A percentile compares a stretch with the other conserved stretches of the same genome.
These are phyloP conservation scores for Arthrobotrys conoides DNA, from an alignment of 2,329 filamentous ascomycete genomes.

Conservation along the genomic window DNA sequence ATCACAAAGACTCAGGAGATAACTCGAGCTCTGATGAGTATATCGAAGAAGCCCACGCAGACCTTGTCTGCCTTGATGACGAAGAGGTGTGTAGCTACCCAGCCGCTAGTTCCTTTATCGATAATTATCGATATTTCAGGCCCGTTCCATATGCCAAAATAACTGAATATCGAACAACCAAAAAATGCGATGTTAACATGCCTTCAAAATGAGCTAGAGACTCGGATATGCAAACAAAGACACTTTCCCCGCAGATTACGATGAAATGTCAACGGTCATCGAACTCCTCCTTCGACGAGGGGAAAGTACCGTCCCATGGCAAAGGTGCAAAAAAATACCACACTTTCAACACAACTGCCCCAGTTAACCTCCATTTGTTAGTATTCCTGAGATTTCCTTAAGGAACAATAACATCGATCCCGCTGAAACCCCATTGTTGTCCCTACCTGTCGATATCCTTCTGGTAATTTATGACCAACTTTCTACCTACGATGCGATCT, in stretches of 20 bases:
- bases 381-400: conserved; percentile 11
- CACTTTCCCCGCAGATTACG: conserved; percentile 28
- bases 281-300: conserved; percentile 38
- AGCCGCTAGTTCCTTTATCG: not conserved
- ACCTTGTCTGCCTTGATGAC: conserved; percentile 37
- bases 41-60: conserved; percentile 26
- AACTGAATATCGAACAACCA: not conserved
- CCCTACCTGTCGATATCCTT: conserved; percentile 24
- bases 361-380: conserved; percentile 18
- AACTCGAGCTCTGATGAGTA: conserved; percentile 28
- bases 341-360: conserved; percentile 17
- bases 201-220: conserved; percentile 6
- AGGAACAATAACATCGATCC: not conserved
- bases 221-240: conserved; percentile 40
- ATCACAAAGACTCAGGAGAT: conserved; percentile 25
- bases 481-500: conserved; percentile 42
- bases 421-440: conserved; percentile 8
- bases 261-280: conserved; percentile 39
- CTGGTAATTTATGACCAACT: conserved; percentile 29
- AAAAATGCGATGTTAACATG: not conserved
- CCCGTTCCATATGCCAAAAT: not conserved
- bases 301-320: conserved; percentile 49
- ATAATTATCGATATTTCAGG: not conserved
- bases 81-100: conserved; percentile 29
- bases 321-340: conserved; percentile 35